A percentile compares a stretch with the other conserved stretches of the same genome.
Evolutionary conservation across 2,329 filamentous ascomycete genomes (phyloP).

Genomic region (Exutisphaerella laricina): DNA sequence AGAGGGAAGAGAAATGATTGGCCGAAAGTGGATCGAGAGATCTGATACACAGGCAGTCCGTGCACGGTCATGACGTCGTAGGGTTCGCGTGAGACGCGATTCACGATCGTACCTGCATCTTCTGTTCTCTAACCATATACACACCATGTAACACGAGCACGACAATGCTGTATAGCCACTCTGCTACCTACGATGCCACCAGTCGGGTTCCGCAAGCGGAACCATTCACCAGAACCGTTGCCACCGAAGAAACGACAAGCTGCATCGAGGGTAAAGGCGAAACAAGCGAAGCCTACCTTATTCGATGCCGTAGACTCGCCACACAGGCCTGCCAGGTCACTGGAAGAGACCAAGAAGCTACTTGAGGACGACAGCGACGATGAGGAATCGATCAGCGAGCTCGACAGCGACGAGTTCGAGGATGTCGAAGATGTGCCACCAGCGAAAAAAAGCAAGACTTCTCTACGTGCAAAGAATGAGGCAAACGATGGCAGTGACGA

Average conservation of each 20-base stretch:
- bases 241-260: constrained; percentile 33
- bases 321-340: constrained; percentile 22
- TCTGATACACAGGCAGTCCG: too few relatives aligned
- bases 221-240: constrained; percentile 47
- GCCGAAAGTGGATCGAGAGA: too few relatives aligned
- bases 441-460: constrained; percentile 41
- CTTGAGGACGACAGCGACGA: constrained; percentile 36
- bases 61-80: too few relatives aligned
- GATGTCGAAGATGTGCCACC: constrained; percentile 46
- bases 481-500: constrained; percentile 53
- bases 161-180: too few relatives aligned
- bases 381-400: constrained; percentile 38
- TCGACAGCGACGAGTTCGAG: constrained; percentile 47
- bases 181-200: constrained; percentile 60
- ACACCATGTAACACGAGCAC: too few relatives aligned
- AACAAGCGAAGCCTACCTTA: constrained; percentile 36
- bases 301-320: constrained; percentile 43
- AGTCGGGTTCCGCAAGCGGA: constrained; percentile 60
- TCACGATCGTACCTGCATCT: too few relatives aligned
- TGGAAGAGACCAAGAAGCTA: constrained; percentile 32
- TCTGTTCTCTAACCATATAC: too few relatives aligned
- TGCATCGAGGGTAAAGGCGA: constrained; percentile 18
- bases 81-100: too few relatives aligned
- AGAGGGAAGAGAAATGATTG: too few relatives aligned
- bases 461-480: constrained; percentile 32